Evolutionary conservation across 805 yeast genomes (phyloP), one percentile per base, ranked within the genome.

Genomic region (Candida loeiensis): DNA sequence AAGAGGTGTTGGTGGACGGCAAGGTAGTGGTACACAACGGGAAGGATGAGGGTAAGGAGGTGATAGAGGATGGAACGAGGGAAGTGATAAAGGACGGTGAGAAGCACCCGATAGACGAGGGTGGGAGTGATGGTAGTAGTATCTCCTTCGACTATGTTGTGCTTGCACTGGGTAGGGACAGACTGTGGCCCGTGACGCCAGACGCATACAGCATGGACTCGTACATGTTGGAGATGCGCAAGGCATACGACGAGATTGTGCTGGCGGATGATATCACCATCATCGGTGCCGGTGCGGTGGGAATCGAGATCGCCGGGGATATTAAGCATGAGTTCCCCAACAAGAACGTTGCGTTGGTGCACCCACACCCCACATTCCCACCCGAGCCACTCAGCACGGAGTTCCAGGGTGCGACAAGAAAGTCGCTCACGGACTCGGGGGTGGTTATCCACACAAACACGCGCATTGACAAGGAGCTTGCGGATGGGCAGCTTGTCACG

Each of bases 161-260:
- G 8, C 51, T 65, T 38, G 76, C 79, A 4, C 55, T 74, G 2
- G 81, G 81, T 1, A 59, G 80, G 51, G 61, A 74, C 38, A 57
- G 81, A 44, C 57, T 59, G 30, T 75, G 79, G 78, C 82, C 81
- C 11, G 67, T 73, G 26, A 74, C 76, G 25, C 81, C 80, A 2
- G 50, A 58, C n/a, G 77, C 71, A 0, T 48, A 46, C 34, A 67
- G 69, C 9, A 56, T 51, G 37, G 59, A 61, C 13, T 53, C 51
- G 6, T 75, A 61, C 46, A 41, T 66, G 19, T 42, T 53, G 14
- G 81, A 77, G 46, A 74, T 76, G 77, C 36, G 43, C 3, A 47
- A 51, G 15, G 59, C 65, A 27, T 48, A 49, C 19, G 46, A 49
- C 1, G 51, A 55, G n/a, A 62, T 76, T 35, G 54, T 51, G 12